phyloP scores from a whole-genome alignment of 768 basidiomycete genomes.

The Hydnomerulius pinastri region DNA sequence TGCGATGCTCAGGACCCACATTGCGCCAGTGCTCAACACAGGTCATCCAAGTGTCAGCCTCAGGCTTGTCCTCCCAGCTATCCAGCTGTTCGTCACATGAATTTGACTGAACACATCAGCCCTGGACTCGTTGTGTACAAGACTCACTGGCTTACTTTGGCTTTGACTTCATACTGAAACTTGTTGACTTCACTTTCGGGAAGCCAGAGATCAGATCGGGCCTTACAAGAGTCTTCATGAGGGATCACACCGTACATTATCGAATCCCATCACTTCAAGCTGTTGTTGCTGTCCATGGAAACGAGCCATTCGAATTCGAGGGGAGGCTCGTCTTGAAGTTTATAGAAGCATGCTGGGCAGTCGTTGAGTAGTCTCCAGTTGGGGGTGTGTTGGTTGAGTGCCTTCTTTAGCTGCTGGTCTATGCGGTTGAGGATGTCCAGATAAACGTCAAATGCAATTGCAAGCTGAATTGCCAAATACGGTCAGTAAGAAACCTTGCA shows the following conservation, averaged over 20 bases:
- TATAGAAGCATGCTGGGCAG: conserved; percentile 15
- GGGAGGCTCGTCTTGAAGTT: not conserved
- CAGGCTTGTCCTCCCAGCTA: not conserved
- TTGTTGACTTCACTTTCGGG: not conserved
- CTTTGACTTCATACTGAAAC: conserved; percentile 1
- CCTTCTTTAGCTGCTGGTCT: not conserved
- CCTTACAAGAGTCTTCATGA: not conserved
- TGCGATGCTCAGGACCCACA: not conserved
- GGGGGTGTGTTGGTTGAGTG: not conserved
- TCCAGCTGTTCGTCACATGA: not conserved
- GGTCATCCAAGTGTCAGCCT: not conserved
- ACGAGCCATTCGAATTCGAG: conserved; percentile 1
- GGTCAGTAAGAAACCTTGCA: conserved; percentile 8
- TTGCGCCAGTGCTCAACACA: conserved; percentile 9
- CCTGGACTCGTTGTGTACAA: no score
- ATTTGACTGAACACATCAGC: no score
- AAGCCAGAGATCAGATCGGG: not conserved
- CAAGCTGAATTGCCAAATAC: conserved; percentile 5
- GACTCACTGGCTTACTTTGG: not conserved
- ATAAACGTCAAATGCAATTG: conserved; percentile 5
- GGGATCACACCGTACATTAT: not conserved
- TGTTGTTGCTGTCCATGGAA: conserved; percentile 14
- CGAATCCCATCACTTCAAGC: conserved; percentile 1
- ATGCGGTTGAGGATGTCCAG: conserved; percentile 11
- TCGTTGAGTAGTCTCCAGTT: conserved; percentile 9